Evolutionary conservation across 164 flowering plant genomes (phyloP).

Genomic region (Stephania cephalantha): DNA sequence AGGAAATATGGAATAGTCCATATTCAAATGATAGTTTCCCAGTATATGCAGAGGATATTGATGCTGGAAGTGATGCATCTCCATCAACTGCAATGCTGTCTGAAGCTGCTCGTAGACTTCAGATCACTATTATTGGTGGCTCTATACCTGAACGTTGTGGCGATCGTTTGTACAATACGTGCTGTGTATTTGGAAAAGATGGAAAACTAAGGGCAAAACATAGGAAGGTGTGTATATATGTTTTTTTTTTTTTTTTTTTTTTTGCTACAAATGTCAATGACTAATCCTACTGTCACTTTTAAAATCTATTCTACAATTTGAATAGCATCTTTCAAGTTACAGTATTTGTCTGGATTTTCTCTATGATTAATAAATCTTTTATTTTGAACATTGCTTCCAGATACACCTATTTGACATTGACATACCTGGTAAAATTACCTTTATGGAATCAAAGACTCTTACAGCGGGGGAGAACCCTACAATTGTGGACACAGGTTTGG

Average conservation of each 20-base stretch:
- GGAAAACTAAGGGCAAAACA: constrained; percentile 87
- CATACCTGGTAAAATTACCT: constrained; percentile 92
- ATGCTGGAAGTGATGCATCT: constrained; percentile 78
- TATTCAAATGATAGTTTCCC: constrained; percentile 97
- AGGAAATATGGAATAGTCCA: constrained; percentile 99
- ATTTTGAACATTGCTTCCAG: constrained; percentile 32
- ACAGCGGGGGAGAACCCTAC: constrained; percentile 92
- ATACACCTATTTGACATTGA: constrained; percentile 96
- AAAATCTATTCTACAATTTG: background rate
- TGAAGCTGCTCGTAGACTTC: constrained; percentile 53
- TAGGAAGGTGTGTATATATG: constrained; percentile 54
- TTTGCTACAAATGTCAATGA: background rate
- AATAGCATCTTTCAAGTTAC: background rate
- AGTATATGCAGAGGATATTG: constrained; percentile 87
- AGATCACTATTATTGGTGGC: constrained; percentile 88
- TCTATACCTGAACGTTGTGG: constrained; percentile 86
- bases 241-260: background rate
- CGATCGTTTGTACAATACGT: constrained; percentile 73
- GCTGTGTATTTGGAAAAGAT: constrained; percentile 82
- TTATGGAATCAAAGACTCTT: constrained; percentile 84
- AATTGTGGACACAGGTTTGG: constrained; percentile 84
- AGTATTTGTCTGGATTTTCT: constrained; percentile 1
- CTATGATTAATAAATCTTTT: constrained; percentile 8
- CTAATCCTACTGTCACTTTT: background rate
- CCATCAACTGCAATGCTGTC: constrained; percentile 91